These are phyloP conservation scores for Fusarium marasasianum DNA, from an alignment of 2,329 filamentous ascomycete species.

Conservation along the genomic window DNA sequence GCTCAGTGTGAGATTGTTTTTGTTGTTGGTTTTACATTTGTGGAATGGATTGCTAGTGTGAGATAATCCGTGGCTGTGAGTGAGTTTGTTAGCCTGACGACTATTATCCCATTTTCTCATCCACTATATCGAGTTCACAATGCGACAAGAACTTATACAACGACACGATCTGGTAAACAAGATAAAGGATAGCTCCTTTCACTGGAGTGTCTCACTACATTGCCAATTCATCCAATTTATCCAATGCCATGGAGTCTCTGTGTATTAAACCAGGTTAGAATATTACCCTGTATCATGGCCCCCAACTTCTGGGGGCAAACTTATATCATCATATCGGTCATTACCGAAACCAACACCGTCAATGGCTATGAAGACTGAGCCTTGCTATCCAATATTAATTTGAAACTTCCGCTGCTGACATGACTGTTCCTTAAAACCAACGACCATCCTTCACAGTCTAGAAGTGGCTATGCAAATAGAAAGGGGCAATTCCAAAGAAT, in stretches of 20 bases:
- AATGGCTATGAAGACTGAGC: neutral
- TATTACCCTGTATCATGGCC: neutral
- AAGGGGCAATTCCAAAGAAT: neutral
- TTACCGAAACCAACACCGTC: neutral
- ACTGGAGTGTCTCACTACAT: neutral
- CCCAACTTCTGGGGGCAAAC: neutral
- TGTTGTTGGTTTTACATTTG: neutral
- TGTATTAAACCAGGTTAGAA: neutral
- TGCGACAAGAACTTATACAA: neutral
- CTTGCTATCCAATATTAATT: neutral
- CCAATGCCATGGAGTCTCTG: too few relatives aligned
- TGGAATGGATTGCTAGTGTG: neutral
- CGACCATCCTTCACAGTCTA: neutral
- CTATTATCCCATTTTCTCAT: accelerated
- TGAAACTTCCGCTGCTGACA: neutral
- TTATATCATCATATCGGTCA: neutral
- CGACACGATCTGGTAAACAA: neutral
- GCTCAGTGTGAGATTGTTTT: neutral
- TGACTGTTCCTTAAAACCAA: neutral
- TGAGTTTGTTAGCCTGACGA: neutral
- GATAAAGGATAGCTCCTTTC: accelerated
- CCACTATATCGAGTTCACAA: neutral
- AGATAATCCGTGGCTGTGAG: neutral
- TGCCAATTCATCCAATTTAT: neutral
- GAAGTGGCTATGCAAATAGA: conserved; percentile 8